phyloP scores from a whole-genome alignment of 208 protist species.

The Leptomonas pyrrhocoris region DNA sequence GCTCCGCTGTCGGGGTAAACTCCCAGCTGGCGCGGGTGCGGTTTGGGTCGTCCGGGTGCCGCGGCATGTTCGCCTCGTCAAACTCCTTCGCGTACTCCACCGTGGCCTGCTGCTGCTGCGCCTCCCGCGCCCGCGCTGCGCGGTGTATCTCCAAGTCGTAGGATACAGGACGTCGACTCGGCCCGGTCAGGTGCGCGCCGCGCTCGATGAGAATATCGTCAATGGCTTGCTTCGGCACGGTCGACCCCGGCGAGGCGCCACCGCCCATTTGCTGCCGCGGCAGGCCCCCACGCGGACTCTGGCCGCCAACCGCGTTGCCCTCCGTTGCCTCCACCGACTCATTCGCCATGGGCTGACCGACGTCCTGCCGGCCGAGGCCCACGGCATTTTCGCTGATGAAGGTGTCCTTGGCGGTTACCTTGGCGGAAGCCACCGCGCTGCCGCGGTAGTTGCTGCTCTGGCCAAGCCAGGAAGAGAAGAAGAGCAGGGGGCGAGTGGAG shows the following conservation, averaged over 20 bases:
- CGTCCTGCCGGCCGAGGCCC: conserved; percentile 31
- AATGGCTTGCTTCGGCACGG: conserved; percentile 38
- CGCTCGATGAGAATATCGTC: conserved; percentile 52
- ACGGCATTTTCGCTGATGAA: conserved; percentile 36
- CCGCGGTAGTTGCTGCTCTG: conserved; percentile 30
- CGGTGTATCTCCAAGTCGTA: conserved; percentile 55
- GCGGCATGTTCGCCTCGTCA: conserved; percentile 65
- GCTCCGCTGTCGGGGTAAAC: conserved; percentile 67
- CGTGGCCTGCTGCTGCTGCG: conserved; percentile 18
- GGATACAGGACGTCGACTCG: conserved; percentile 40
- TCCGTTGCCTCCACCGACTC: conserved; percentile 27
- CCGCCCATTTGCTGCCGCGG: conserved; percentile 14
- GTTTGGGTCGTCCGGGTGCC: conserved; percentile 33
- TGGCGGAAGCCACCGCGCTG: conserved; percentile 15
- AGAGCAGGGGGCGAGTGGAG: conserved; percentile 14
- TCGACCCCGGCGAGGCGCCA: conserved; percentile 23
- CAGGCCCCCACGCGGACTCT: not conserved
- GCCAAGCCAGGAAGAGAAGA: conserved; percentile 25
- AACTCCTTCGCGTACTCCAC: conserved; percentile 33
- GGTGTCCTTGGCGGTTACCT: conserved; percentile 21
- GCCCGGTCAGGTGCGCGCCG: conserved; percentile 32
- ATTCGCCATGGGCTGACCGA: conserved; percentile 38
- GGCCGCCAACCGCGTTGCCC: conserved; percentile 12
- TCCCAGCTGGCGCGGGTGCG: conserved; percentile 63
- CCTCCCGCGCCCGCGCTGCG: conserved; percentile 32